Percentiles rank a stretch among this genome's conserved stretches.
Evolutionary conservation across 1,284 basidiomycete species (phyloP).

Genomic region (Singerocomus inundabilis): DNA sequence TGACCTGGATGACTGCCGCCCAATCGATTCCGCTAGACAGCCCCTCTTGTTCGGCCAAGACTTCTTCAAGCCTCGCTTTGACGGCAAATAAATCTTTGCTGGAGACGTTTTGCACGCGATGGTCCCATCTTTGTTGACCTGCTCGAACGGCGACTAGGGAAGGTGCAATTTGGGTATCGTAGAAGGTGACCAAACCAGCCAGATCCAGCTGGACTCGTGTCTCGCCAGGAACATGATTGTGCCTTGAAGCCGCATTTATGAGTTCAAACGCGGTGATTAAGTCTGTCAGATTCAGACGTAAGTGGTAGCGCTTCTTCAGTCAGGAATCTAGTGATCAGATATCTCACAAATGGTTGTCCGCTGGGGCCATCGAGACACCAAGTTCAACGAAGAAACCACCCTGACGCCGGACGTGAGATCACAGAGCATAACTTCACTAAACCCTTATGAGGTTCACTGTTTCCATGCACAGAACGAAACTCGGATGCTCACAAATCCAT

Average conservation of each 20-base stretch:
- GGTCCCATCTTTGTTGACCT: constrained; percentile 25
- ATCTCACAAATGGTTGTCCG: constrained; percentile 5
- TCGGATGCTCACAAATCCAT: constrained; percentile 42
- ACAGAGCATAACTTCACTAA: constrained; percentile 52
- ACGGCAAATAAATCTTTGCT: constrained; percentile 13
- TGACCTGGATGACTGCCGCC: constrained; percentile 37
- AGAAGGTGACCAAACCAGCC: constrained; percentile 33
- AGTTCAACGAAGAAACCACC: constrained; percentile 34
- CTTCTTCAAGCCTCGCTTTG: constrained; percentile 23
- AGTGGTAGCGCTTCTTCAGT: neutral
- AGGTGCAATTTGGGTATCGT: constrained; percentile 30
- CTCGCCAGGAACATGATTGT: constrained; percentile 34
- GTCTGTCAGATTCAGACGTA: neutral
- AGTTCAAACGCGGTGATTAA: constrained; percentile 7
- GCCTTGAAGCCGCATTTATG: constrained; percentile 32
- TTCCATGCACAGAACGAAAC: neutral
- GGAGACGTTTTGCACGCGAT: constrained; percentile 32
- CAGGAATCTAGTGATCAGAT: neutral
- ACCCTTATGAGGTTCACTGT: neutral
- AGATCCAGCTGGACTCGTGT: constrained; percentile 34
- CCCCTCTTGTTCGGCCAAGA: constrained; percentile 13
- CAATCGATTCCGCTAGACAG: constrained; percentile 42
- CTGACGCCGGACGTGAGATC: constrained; percentile 42
- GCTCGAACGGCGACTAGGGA: constrained; percentile 29
- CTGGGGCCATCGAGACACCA: constrained; percentile 9